phyloP scores from a whole-genome alignment of 345 rosid genomes.

The Iberis pinnata region DNA sequence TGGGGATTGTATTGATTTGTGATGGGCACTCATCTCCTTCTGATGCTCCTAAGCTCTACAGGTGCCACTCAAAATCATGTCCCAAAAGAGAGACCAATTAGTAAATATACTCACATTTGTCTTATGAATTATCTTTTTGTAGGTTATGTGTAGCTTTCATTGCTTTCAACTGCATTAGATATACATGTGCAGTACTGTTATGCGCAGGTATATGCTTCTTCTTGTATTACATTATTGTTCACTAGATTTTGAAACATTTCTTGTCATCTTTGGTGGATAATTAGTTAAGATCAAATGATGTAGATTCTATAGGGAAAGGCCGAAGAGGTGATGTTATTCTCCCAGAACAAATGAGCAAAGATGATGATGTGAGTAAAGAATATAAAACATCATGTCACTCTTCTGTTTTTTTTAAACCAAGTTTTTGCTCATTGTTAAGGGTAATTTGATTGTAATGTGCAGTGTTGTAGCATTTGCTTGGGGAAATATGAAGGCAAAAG shows the following conservation, averaged over 20 bases:
- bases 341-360: background rate
- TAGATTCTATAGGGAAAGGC: background rate
- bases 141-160: constrained; percentile 15
- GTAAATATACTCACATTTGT: constrained; percentile 4
- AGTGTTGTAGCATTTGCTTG: constrained; percentile 12
- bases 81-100: background rate
- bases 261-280: background rate
- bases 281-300: background rate
- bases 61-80: constrained; percentile 10
- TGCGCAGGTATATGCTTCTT: constrained; percentile 3
- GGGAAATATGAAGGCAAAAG: background rate
- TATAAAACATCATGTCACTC: background rate
- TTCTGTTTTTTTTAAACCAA: no score
- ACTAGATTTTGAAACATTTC: background rate
- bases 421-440: no score
- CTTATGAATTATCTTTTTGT: background rate
- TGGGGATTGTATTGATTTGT: constrained; percentile 8
- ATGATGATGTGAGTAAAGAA: constrained; percentile 14
- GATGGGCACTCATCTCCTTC: constrained; percentile 6
- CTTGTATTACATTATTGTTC: background rate
- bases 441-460: background rate
- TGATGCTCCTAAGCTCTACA: constrained; percentile 11
- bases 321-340: background rate
- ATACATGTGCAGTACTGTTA: background rate
- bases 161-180: constrained; percentile 15